These are phyloP conservation scores for Ganoderma meredithae DNA, from an alignment of 1,284 basidiomycete genomes.

Conservation along the genomic window DNA sequence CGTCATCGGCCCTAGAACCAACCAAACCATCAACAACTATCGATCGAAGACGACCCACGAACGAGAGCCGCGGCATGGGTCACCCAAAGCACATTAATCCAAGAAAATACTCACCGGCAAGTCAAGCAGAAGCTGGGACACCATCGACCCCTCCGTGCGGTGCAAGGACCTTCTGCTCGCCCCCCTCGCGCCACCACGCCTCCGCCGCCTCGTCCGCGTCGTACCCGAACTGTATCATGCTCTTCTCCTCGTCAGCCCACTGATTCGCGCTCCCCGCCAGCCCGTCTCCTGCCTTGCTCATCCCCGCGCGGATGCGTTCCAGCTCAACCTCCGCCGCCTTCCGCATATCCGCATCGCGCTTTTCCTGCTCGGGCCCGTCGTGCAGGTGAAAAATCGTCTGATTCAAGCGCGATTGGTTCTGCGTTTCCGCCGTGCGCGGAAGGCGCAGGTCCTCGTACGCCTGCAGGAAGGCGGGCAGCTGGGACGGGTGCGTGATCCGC, in stretches of 20 bases:
- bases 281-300: constrained; percentile 18
- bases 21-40: no score
- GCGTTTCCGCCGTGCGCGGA: constrained; percentile 54
- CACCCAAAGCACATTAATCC: no score
- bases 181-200: constrained; percentile 52
- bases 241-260: constrained; percentile 60
- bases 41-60: no score
- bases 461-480: constrained; percentile 54
- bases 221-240: constrained; percentile 52
- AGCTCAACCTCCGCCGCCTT: constrained; percentile 52
- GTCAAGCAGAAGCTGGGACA: background rate
- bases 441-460: constrained; percentile 61
- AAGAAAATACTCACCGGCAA: no score
- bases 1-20: no score
- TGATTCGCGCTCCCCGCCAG: constrained; percentile 52
- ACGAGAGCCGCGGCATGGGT: no score
- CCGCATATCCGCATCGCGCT: constrained; percentile 59
- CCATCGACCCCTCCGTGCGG: background rate
- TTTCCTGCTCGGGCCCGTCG: constrained; percentile 60
- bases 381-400: constrained; percentile 61
- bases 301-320: constrained; percentile 22
- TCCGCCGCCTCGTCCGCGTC: constrained; percentile 59
- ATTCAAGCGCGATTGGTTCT: constrained; percentile 56
- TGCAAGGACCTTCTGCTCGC: constrained; percentile 29
- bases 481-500: constrained; percentile 47